These are phyloP conservation scores for Paramecium sonneborni DNA, from an alignment of 73 alveolate genomes.

Conservation along the genomic window DNA sequence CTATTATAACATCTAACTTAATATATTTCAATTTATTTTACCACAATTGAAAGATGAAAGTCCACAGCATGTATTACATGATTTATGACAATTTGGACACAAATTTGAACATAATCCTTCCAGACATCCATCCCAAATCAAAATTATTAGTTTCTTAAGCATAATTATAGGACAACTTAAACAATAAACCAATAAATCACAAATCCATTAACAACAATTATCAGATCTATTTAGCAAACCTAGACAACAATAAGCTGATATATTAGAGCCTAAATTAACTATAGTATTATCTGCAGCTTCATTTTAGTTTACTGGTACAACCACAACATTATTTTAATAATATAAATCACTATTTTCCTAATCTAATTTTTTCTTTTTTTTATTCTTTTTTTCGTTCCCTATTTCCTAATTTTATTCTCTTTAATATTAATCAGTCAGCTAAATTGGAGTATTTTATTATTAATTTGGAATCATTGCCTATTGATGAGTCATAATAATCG, in stretches of 20 bases:
- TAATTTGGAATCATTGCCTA: not conserved
- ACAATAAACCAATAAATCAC: not conserved
- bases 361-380: not conserved
- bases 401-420: not conserved
- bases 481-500: not conserved
- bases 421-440: not conserved
- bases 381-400: not conserved
- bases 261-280: not conserved
- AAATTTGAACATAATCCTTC: not conserved
- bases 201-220: slow-evolving; percentile 34
- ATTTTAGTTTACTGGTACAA: not conserved
- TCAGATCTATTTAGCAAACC: slow-evolving; percentile 9
- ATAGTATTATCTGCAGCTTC: not conserved
- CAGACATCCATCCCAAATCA: not conserved
- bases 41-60: not conserved
- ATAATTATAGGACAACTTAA: not conserved
- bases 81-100: not conserved
- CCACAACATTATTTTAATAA: not conserved
- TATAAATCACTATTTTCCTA: not conserved
- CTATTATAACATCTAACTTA: not conserved
- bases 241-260: not conserved
- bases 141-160: not conserved
- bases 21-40: not conserved
- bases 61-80: not conserved
- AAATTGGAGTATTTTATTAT: not conserved